phyloP scores from a whole-genome alignment of 257 asterid species.

The Solanum arcanum region DNA sequence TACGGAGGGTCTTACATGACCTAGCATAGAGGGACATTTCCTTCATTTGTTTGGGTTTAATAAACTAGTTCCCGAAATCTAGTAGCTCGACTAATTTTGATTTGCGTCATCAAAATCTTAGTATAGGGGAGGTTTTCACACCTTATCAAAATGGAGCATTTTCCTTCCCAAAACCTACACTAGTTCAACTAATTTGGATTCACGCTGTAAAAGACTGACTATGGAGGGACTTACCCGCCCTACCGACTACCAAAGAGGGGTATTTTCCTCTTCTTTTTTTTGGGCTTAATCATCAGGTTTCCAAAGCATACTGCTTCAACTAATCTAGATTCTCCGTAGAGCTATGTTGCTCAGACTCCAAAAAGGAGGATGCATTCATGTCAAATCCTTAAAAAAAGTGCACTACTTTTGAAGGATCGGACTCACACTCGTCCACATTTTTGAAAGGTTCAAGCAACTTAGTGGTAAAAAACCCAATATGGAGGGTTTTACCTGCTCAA shows the following conservation, averaged over 20 bases:
- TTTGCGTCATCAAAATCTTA: fast-evolving
- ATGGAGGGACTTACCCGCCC: too few relatives aligned
- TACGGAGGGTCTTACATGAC: neutral
- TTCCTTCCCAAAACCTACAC: neutral
- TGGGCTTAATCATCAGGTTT: neutral
- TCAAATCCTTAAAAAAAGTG: too few relatives aligned
- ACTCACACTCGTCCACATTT: too few relatives aligned
- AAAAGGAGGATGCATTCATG: too few relatives aligned
- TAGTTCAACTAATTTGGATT: too few relatives aligned
- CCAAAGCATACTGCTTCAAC: neutral
- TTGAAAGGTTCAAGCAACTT: neutral
- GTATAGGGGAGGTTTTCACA: fast-evolving
- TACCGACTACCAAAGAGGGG: neutral
- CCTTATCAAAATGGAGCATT: neutral
- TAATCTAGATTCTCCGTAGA: neutral
- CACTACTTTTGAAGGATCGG: too few relatives aligned
- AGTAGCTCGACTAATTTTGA: neutral
- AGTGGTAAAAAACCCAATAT: neutral
- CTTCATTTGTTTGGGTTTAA: neutral
- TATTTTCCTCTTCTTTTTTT: neutral
- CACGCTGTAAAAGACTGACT: too few relatives aligned
- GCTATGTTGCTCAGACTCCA: too few relatives aligned
- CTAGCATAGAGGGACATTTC: neutral
- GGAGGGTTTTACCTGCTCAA: neutral
- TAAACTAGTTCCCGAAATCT: neutral